These are phyloP conservation scores for Blechomonas ayalai DNA, from an alignment of 208 protist genomes.

Conservation along the genomic window DNA sequence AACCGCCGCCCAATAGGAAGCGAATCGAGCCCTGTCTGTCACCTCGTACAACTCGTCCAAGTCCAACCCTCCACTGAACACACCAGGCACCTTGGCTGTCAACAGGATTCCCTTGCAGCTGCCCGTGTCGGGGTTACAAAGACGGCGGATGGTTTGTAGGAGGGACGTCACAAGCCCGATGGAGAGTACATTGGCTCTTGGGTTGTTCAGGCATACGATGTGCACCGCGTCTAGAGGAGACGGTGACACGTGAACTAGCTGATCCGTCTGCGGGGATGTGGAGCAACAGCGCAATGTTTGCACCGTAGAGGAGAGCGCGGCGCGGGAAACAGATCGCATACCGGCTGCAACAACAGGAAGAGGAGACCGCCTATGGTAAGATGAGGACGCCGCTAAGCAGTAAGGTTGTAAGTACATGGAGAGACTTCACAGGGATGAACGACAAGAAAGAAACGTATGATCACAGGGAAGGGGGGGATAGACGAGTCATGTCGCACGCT, in stretches of 20 bases:
- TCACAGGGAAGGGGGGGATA: too few species aligned
- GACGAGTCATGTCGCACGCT: too few species aligned
- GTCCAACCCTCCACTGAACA: constrained; percentile 65
- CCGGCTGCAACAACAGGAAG: too few species aligned
- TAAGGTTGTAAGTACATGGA: too few species aligned
- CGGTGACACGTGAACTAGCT: constrained; percentile 27
- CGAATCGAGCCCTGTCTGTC: constrained; percentile 28
- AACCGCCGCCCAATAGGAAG: constrained; percentile 52
- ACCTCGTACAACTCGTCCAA: constrained; percentile 25
- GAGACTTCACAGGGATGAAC: too few species aligned
- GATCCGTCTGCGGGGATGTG: too few species aligned
- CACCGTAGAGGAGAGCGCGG: too few species aligned
- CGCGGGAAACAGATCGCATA: too few species aligned
- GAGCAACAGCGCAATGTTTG: too few species aligned
- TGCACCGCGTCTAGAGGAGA: constrained; percentile 42
- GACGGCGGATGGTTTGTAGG: constrained; percentile 25
- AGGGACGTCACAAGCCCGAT: constrained; percentile 29
- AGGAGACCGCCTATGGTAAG: too few species aligned
- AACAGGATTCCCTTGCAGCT: constrained; percentile 49
- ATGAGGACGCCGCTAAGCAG: too few species aligned
- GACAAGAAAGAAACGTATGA: too few species aligned
- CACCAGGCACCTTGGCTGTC: constrained; percentile 32
- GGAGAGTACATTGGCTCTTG: constrained; percentile 38
- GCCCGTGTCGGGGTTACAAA: constrained; percentile 49
- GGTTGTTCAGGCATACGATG: constrained; percentile 48